These are phyloP conservation scores for Pseudogymnoascus sp. DNA, from an alignment of 2,329 filamentous ascomycete species.

Conservation along the genomic window DNA sequence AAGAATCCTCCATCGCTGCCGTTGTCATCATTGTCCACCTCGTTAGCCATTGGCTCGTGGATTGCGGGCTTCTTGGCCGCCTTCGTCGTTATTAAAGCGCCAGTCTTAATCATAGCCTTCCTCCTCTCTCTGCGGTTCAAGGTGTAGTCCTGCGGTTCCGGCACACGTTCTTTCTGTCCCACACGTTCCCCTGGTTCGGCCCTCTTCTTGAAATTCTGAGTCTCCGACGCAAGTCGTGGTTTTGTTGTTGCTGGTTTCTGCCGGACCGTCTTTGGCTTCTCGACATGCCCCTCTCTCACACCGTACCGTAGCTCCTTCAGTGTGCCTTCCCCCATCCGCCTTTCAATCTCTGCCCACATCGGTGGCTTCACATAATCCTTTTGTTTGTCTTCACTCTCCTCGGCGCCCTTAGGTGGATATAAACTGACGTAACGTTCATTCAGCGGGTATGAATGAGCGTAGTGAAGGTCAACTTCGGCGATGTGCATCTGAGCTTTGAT, in stretches of 20 bases:
- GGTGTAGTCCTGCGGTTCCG: constrained; percentile 13
- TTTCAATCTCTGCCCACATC: constrained; percentile 64
- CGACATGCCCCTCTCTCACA: constrained; percentile 22
- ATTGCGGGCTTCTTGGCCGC: constrained; percentile 22
- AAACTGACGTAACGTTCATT: constrained; percentile 63
- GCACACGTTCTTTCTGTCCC: constrained; percentile 14
- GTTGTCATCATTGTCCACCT: constrained; percentile 31
- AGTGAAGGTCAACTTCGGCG: constrained; percentile 67
- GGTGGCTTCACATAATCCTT: constrained; percentile 33
- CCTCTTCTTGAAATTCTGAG: constrained; percentile 1
- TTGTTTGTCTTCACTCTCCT: constrained; percentile 24
- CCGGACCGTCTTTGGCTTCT: constrained; percentile 18
- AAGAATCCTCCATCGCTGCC: constrained; percentile 55
- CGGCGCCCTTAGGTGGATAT: constrained; percentile 41
- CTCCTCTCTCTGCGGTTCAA: constrained; percentile 22
- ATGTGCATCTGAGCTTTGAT: constrained; percentile 55
- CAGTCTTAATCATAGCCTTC: constrained; percentile 29
- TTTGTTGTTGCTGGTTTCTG: constrained; percentile 5
- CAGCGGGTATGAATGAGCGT: constrained; percentile 65
- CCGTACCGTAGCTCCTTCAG: constrained; percentile 26
- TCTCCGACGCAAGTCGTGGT: constrained; percentile 8
- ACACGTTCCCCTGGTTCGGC: not conserved
- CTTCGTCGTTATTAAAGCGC: constrained; percentile 12
- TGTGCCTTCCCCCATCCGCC: constrained; percentile 51
- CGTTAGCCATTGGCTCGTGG: constrained; percentile 17